These are phyloP conservation scores for Ogataea neopini DNA, from an alignment of 805 yeast species.

Conservation along the genomic window DNA sequence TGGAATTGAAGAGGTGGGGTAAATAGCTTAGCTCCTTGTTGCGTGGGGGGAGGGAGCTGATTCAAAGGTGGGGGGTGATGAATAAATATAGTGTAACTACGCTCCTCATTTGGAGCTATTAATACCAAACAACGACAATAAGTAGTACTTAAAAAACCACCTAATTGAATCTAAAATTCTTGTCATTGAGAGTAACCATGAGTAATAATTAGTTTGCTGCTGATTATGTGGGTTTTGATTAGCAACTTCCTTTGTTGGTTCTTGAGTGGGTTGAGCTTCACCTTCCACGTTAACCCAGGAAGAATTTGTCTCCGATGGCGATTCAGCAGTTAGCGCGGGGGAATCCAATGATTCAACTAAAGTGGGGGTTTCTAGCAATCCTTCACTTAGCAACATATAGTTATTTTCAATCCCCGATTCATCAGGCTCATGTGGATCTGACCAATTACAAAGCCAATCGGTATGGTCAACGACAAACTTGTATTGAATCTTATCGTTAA, in stretches of 20 bases:
- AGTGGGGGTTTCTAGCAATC: not conserved
- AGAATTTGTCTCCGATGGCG: constrained; percentile 5
- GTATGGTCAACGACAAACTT: constrained; percentile 31
- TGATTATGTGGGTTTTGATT: not conserved
- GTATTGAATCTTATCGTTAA: constrained; percentile 25
- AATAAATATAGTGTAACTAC: too few relatives aligned
- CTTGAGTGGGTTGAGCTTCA: not conserved
- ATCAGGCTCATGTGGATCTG: constrained; percentile 26
- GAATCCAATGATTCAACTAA: not conserved
- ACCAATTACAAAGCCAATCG: constrained; percentile 31
- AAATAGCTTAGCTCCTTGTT: constrained; percentile 22
- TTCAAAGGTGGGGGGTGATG: too few relatives aligned
- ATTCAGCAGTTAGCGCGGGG: not conserved
- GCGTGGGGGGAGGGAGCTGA: too few relatives aligned
- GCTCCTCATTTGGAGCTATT: constrained; percentile 2
- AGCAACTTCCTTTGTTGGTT: not conserved
- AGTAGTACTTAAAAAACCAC: constrained; percentile 25
- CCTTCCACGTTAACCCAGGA: constrained; percentile 20
- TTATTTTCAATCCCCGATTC: constrained; percentile 31
- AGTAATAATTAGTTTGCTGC: constrained; percentile 16
- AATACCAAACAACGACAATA: constrained; percentile 17
- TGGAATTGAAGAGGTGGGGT: constrained; percentile 60
- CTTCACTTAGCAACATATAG: constrained; percentile 11
- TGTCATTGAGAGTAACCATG: constrained; percentile 20
- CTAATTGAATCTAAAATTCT: constrained; percentile 18